These are phyloP conservation scores for Cymodocea nodosa DNA, from an alignment of 116 monocot species.

Conservation along the genomic window DNA sequence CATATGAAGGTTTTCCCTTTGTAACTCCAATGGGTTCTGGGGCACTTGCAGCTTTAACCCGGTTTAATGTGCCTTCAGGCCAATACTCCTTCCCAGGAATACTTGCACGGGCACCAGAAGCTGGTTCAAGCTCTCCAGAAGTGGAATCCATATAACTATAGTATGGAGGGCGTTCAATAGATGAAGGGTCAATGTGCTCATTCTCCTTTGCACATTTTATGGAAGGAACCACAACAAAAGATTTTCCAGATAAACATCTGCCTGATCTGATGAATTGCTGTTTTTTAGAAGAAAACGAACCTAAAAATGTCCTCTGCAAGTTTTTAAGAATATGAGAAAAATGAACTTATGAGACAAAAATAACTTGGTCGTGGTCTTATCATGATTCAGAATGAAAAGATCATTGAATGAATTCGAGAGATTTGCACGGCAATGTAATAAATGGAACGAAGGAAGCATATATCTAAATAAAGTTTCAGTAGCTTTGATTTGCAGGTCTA, in stretches of 20 bases:
- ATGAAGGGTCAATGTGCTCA: conserved; percentile 60
- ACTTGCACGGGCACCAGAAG: conserved; percentile 80
- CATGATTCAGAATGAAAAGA: too few species aligned
- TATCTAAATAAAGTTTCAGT: too few species aligned
- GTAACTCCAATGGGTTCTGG: conserved; percentile 76
- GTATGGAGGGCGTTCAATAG: conserved; percentile 76
- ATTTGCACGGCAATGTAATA: too few species aligned
- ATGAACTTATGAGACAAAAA: not conserved
- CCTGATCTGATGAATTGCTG: conserved; percentile 7
- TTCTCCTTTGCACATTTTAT: conserved; percentile 46
- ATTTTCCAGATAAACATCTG: not conserved
- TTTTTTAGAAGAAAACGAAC: conserved; percentile 13
- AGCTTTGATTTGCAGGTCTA: too few species aligned
- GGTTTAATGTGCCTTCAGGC: conserved; percentile 79
- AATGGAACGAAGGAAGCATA: too few species aligned
- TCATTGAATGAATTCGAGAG: too few species aligned
- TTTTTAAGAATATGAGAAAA: not conserved
- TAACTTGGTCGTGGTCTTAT: not conserved
- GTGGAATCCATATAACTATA: conserved; percentile 68
- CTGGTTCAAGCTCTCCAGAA: conserved; percentile 88
- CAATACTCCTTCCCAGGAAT: conserved; percentile 83
- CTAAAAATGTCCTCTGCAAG: conserved; percentile 19
- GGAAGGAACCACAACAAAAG: not conserved
- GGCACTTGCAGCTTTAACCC: conserved; percentile 71
- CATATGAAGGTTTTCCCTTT: conserved; percentile 64